Conservation (phyloP, 2,329 filamentous ascomycete genomes). For the Penicillium sp. region DNA sequence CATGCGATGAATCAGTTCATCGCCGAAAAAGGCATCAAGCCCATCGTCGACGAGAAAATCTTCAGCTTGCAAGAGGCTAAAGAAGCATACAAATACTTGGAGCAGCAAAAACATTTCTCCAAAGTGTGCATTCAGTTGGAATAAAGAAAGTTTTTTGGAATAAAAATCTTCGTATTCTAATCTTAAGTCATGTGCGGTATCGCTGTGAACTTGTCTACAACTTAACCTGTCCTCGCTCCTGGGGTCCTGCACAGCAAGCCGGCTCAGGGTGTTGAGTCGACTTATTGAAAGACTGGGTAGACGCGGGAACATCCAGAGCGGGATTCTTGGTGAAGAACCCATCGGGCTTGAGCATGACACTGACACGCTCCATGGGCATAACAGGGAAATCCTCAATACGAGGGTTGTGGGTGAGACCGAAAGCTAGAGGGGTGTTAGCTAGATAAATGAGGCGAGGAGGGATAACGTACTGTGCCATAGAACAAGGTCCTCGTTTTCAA, state of each 20-base stretch:
- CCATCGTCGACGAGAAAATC: conserved; percentile 51
- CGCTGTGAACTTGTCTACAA: conserved; percentile 14
- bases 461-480: conserved; percentile 40
- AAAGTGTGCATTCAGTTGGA: conserved; percentile 32
- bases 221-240: conserved; percentile 28
- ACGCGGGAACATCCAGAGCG: conserved; percentile 48
- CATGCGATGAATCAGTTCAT: conserved; percentile 54
- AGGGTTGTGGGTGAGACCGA: conserved; percentile 64
- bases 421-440: conserved; percentile 28
- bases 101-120: conserved; percentile 52
- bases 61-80: conserved; percentile 50
- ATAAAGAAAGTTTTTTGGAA: not conserved
- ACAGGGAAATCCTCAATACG: conserved; percentile 67
- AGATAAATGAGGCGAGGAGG: not conserved
- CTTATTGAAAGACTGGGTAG: conserved; percentile 43
- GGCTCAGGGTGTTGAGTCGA: conserved; percentile 35
- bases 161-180: not conserved
- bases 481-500: conserved; percentile 49
- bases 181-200: not conserved
- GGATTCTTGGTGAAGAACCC: conserved; percentile 56
- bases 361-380: conserved; percentile 62
- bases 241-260: conserved; percentile 22
- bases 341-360: conserved; percentile 50
- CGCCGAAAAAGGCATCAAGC: conserved; percentile 51
- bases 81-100: conserved; percentile 53